phyloP scores from a whole-genome alignment of 306 rosid genomes.

The cucumber (Cucumis sativus) region DNA sequence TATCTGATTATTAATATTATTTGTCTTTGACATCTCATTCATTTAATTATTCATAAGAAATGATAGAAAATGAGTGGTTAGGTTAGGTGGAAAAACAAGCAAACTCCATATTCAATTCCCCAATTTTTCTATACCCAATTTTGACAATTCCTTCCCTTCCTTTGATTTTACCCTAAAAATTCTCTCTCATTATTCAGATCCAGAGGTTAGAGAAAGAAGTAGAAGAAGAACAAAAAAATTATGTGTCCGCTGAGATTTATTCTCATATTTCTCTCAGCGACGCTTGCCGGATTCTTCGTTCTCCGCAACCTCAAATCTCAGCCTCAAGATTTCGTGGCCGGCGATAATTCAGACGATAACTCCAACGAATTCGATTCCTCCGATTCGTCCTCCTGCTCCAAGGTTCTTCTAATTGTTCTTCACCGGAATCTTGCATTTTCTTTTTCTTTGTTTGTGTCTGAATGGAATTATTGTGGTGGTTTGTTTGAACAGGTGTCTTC shows the following conservation, averaged over 20 bases:
- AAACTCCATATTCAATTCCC: background rate
- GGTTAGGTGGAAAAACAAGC: constrained; percentile 5
- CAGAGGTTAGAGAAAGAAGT: background rate
- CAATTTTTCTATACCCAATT: background rate
- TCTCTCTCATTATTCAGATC: background rate
- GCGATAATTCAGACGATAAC: background rate
- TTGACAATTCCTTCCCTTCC: background rate
- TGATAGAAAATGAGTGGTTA: constrained; percentile 2
- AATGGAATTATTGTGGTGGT: background rate
- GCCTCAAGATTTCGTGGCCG: constrained; percentile 9
- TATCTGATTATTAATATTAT: background rate
- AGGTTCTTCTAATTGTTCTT: constrained; percentile 14
- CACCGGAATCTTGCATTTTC: constrained; percentile 3
- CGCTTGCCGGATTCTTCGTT: constrained; percentile 87
- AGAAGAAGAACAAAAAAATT: background rate
- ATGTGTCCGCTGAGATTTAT: constrained; percentile 81
- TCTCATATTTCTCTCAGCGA: constrained; percentile 83
- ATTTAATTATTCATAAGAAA: background rate
- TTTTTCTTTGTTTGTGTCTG: background rate
- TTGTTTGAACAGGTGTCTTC: constrained; percentile 36
- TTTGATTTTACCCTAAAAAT: background rate
- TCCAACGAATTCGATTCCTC: background rate
- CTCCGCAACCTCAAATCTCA: constrained; percentile 66
- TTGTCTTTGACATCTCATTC: background rate
- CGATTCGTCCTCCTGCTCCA: constrained; percentile 9